Evolutionary conservation across 2,329 filamentous ascomycete species (phyloP).

Genomic region (Penicillium occitanis): DNA sequence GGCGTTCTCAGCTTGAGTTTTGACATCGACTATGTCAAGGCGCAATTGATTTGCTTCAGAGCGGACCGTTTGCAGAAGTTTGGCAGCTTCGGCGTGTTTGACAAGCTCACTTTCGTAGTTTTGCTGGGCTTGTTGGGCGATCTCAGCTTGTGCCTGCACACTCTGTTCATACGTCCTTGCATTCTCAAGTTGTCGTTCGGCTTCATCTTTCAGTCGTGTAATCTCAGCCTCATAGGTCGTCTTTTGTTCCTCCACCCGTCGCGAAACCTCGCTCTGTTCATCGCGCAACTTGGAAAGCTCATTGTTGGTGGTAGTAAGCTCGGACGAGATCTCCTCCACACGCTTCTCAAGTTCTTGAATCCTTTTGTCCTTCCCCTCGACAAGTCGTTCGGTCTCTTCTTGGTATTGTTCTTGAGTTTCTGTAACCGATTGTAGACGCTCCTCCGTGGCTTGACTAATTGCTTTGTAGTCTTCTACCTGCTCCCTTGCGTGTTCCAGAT

Average conservation of each 20-base stretch:
- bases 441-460: constrained; percentile 83
- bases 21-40: constrained; percentile 71
- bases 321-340: constrained; percentile 76
- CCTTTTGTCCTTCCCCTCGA: constrained; percentile 74
- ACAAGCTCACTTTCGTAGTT: constrained; percentile 93
- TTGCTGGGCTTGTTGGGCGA: constrained; percentile 87
- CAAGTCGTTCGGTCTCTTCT: constrained; percentile 75
- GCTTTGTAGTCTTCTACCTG: constrained; percentile 86
- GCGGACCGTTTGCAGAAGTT: constrained; percentile 74
- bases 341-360: constrained; percentile 81
- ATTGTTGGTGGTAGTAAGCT: constrained; percentile 76
- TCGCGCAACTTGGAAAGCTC: constrained; percentile 80
- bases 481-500: constrained; percentile 76
- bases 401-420: constrained; percentile 81
- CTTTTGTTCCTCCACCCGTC: constrained; percentile 78
- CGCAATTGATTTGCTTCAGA: constrained; percentile 79
- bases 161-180: constrained; percentile 87
- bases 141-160: constrained; percentile 87
- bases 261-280: constrained; percentile 71
- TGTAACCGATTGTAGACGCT: constrained; percentile 76
- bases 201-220: constrained; percentile 76
- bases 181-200: constrained; percentile 74
- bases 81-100: constrained; percentile 94
- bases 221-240: constrained; percentile 75
- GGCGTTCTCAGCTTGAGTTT: constrained; percentile 80